Percentiles rank a stretch among this genome's conserved stretches.
phyloP scores from a whole-genome alignment of 495 filamentous ascomycete species.

The Aspergillus incahuasiensis region DNA sequence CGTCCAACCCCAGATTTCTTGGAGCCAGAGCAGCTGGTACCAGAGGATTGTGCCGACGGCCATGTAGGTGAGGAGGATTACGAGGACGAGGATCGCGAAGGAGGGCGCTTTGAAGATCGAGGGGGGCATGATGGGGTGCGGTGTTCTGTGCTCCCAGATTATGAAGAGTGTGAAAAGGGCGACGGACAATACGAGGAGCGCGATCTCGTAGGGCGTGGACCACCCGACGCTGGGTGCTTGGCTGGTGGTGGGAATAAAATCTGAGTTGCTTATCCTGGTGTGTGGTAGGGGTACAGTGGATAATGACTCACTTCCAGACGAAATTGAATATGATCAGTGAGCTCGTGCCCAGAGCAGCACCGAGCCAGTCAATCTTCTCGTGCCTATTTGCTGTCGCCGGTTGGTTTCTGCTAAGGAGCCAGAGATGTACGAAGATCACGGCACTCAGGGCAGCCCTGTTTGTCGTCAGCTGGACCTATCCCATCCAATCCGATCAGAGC shows the following conservation, averaged over 20 bases:
- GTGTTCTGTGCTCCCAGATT: slow-evolving; percentile 45
- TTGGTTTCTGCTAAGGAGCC: slow-evolving; percentile 35
- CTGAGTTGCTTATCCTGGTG: neutral
- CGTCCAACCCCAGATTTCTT: slow-evolving; percentile 42
- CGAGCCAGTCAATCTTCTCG: slow-evolving; percentile 46
- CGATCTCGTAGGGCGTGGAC: slow-evolving; percentile 41
- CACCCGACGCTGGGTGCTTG: slow-evolving; percentile 50
- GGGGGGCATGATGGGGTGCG: slow-evolving; percentile 45
- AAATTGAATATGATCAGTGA: slow-evolving; percentile 51
- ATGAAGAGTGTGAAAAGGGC: slow-evolving; percentile 37
- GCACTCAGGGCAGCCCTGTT: slow-evolving; percentile 33
- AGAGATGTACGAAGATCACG: slow-evolving; percentile 27
- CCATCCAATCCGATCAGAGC: neutral
- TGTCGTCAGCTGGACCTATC: neutral
- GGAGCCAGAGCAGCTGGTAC: slow-evolving; percentile 45
- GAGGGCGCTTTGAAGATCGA: slow-evolving; percentile 48
- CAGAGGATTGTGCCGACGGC: slow-evolving; percentile 44
- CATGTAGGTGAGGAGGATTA: slow-evolving; percentile 50
- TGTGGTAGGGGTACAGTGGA: neutral
- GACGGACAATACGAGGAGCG: slow-evolving; percentile 39
- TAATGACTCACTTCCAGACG: slow-evolving; percentile 47
- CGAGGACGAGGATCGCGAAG: slow-evolving; percentile 43
- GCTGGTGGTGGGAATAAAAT: slow-evolving; percentile 22
- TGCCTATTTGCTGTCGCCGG: slow-evolving; percentile 35
- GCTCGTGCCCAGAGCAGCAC: slow-evolving; percentile 41